These are phyloP conservation scores for Trichoderma aggressivum DNA, from an alignment of 2,329 filamentous ascomycete species.

Conservation along the genomic window DNA sequence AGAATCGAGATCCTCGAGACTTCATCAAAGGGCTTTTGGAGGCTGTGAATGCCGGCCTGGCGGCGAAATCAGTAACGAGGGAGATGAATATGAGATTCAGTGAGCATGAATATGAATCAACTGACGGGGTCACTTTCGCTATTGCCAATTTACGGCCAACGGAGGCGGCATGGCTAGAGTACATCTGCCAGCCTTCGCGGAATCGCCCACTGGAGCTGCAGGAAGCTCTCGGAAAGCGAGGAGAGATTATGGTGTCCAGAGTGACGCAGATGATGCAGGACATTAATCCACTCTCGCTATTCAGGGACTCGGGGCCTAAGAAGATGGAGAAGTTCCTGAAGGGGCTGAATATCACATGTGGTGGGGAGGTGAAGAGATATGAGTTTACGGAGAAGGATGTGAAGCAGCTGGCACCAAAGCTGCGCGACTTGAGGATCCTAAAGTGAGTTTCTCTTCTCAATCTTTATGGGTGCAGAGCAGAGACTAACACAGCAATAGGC, in stretches of 20 bases:
- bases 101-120: slow-evolving; percentile 13
- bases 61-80: not conserved
- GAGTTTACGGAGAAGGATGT: slow-evolving; percentile 26
- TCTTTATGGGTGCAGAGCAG: not conserved
- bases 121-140: not conserved
- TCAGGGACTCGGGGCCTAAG: slow-evolving; percentile 20
- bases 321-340: slow-evolving; percentile 24
- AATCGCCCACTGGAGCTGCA: slow-evolving; percentile 4
- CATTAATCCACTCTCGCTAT: slow-evolving; percentile 20
- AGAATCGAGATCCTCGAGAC: slow-evolving; percentile 20
- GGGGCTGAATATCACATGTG: slow-evolving; percentile 26
- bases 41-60: slow-evolving; percentile 19
- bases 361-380: slow-evolving; percentile 21
- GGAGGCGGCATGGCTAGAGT: slow-evolving; percentile 25
- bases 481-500: not conserved
- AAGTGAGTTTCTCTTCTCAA: not conserved
- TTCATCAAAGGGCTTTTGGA: slow-evolving; percentile 21
- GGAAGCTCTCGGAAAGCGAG: not conserved
- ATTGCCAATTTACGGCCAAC: slow-evolving; percentile 22
- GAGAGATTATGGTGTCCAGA: slow-evolving; percentile 25
- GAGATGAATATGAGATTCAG: slow-evolving; percentile 18
- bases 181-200: slow-evolving; percentile 24
- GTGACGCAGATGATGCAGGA: slow-evolving; percentile 26
- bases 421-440: slow-evolving; percentile 9
- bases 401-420: not conserved